Evolutionary conservation across 2,329 filamentous ascomycete genomes (phyloP).

Genomic region (Phyllachora maydis): DNA sequence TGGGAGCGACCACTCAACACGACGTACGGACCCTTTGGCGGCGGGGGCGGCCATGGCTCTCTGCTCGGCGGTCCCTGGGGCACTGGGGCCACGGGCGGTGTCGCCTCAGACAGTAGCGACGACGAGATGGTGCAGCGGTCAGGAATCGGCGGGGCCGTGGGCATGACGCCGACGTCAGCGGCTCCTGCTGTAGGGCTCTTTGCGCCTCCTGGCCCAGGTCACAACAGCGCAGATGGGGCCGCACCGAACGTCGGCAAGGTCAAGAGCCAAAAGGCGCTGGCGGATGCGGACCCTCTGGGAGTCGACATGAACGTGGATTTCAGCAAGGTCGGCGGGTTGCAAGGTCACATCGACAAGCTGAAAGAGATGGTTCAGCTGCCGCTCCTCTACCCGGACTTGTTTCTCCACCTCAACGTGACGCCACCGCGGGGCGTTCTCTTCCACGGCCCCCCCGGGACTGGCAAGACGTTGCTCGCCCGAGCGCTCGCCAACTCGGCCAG

Average conservation of each 20-base stretch:
- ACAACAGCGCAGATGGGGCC: constrained; percentile 13
- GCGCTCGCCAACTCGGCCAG: constrained; percentile 84
- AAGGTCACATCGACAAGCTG: constrained; percentile 86
- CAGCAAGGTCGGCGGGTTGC: constrained; percentile 77
- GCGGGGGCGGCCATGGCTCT: constrained; percentile 52
- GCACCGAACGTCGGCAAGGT: constrained; percentile 79
- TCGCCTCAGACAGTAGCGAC: constrained; percentile 91
- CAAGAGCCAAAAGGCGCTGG: constrained; percentile 78
- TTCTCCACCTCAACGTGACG: constrained; percentile 76
- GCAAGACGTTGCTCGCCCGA: constrained; percentile 90
- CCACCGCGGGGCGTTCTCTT: constrained; percentile 90
- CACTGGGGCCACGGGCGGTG: constrained; percentile 52
- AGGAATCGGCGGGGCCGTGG: constrained; percentile 34
- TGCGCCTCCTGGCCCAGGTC: constrained; percentile 4
- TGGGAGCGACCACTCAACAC: constrained; percentile 76
- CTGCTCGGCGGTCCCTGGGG: constrained; percentile 58
- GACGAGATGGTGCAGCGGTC: constrained; percentile 60
- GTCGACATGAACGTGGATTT: constrained; percentile 88
- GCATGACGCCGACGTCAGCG: constrained; percentile 34
- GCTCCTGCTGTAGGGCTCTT: constrained; percentile 22
- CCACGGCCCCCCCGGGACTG: constrained; percentile 89
- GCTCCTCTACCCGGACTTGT: constrained; percentile 85
- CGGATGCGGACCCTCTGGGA: constrained; percentile 84
- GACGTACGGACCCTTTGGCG: constrained; percentile 83
- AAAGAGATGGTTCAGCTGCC: constrained; percentile 98